Conservation (phyloP, 2,329 filamentous ascomycete genomes). For the Xylaria sp. region DNA sequence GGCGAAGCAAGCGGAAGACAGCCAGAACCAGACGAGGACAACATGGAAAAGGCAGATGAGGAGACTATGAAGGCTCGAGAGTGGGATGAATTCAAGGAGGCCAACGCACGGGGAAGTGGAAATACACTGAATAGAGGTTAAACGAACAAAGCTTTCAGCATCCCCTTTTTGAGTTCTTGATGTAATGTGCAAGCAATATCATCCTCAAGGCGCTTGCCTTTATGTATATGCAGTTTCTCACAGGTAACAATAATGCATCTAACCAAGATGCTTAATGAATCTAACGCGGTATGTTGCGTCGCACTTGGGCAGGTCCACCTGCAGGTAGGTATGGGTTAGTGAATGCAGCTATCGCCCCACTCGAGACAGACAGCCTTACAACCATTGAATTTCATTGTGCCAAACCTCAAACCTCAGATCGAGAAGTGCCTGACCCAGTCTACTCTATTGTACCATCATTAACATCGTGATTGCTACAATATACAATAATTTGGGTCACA, state of each 20-base stretch:
- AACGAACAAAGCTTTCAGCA: neutral
- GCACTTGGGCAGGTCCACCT: neutral
- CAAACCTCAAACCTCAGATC: conserved; percentile 21
- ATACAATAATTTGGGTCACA: neutral
- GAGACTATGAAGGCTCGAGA: conserved; percentile 93
- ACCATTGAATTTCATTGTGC: conserved; percentile 24
- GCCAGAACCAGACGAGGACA: conserved; percentile 86
- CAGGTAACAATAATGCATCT: conserved; percentile 7
- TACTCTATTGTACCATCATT: neutral
- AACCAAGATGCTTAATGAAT: neutral
- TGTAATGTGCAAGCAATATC: neutral
- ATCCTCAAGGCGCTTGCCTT: no score
- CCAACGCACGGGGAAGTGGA: conserved; percentile 84
- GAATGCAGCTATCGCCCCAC: conserved; percentile 12
- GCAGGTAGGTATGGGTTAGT: neutral
- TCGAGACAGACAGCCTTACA: conserved; percentile 16
- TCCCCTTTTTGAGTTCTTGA: neutral
- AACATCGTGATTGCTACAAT: neutral
- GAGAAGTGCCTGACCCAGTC: neutral
- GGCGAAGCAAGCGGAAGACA: conserved; percentile 76
- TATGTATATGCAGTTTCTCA: neutral
- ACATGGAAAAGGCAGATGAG: conserved; percentile 84
- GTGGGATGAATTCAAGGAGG: conserved; percentile 95
- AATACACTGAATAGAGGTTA: conserved; percentile 83
- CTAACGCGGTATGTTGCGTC: neutral